Percentiles rank a stretch among this genome's conserved stretches.
Conservation (phyloP, 805 yeast genomes). For the Cyberlindnera maritima region DNA sequence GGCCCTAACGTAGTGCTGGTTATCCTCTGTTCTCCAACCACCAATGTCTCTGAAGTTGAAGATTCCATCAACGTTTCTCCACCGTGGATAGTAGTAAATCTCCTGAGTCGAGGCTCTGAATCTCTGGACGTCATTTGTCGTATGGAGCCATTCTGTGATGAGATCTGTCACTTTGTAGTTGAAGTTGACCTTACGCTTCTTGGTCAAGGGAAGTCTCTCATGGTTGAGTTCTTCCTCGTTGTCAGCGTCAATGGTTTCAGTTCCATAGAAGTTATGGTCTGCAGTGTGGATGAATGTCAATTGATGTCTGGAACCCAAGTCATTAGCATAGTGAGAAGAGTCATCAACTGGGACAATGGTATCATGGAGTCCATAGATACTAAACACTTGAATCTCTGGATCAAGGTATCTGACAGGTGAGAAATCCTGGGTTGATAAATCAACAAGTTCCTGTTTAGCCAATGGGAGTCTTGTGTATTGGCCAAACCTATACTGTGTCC, state of each 20-base stretch:
- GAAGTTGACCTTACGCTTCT: conserved; percentile 52
- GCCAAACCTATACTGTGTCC: conserved; percentile 48
- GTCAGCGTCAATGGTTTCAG: conserved; percentile 34
- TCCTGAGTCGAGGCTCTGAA: conserved; percentile 39
- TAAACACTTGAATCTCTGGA: conserved; percentile 51
- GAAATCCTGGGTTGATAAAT: conserved; percentile 49
- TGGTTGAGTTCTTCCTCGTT: conserved; percentile 33
- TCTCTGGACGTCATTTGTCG: conserved; percentile 51
- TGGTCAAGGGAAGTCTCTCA: conserved; percentile 42
- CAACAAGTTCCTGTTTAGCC: conserved; percentile 47
- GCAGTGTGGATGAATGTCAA: conserved; percentile 63
- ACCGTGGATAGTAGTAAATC: conserved; percentile 45
- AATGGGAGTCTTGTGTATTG: conserved; percentile 39
- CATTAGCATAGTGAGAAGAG: conserved; percentile 53
- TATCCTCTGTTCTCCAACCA: conserved; percentile 51
- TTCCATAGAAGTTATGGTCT: conserved; percentile 78
- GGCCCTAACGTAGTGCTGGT: conserved; percentile 44
- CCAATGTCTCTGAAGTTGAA: conserved; percentile 79
- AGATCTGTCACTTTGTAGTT: conserved; percentile 49
- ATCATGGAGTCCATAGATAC: conserved; percentile 73
- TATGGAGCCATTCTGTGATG: conserved; percentile 47
- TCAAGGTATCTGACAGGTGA: conserved; percentile 40
- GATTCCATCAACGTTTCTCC: conserved; percentile 65
- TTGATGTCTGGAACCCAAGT: conserved; percentile 52
- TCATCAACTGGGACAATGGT: conserved; percentile 63